Evolutionary conservation across 116 monocot species (phyloP), one percentile per base, ranked within the genome.

Genomic region (Zostera marina): DNA sequence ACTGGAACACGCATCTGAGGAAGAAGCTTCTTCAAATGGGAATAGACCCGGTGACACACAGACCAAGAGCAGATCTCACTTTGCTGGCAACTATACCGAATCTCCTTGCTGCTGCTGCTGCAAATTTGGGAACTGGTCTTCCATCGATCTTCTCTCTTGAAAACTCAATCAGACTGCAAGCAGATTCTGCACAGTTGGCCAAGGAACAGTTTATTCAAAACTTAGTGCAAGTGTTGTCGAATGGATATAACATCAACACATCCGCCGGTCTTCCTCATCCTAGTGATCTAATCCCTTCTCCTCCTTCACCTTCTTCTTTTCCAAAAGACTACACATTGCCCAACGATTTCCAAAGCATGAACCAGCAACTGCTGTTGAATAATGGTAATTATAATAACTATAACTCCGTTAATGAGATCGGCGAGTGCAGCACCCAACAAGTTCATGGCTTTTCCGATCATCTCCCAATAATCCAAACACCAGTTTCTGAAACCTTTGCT

Each of bases 1-100:
- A 78, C 60, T 78, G 78, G 78, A 78, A 78, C 63, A 78, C 78
- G 9, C 78, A 78, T 22, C 54, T 78, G 13, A 70, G 57, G 19
- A 78, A 78, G 66, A 74, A 71, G 74, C 79, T 79, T 26, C 63
- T 74, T 16, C 62, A 52, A 20, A 64, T 73, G 74, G 79, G 79
- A 5, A 71, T 79, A 53, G 79, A 79, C 46, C 79, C 79, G 3
- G 70, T 71, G 20, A 79, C 74, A 9, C 79, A 79, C 48, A 46
- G 58, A 13, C 71, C 64, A 13, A 45, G 66, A 14, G 41, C 74
- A 5, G 69, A 77, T 13, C 74, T 74, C 25, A 58, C 70, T 14
- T 39, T 71, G 41, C 62, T 78, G 19, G 47, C 69, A n/a, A 65
- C 42, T 56, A 54, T 74, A 16, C 67, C 58, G n/a, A 46, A 58